A percentile compares a stretch with the other conserved stretches of the same genome.
phyloP scores from a whole-genome alignment of 164 flowering plant species.

The Kalanchoe fedtschenkoi region DNA sequence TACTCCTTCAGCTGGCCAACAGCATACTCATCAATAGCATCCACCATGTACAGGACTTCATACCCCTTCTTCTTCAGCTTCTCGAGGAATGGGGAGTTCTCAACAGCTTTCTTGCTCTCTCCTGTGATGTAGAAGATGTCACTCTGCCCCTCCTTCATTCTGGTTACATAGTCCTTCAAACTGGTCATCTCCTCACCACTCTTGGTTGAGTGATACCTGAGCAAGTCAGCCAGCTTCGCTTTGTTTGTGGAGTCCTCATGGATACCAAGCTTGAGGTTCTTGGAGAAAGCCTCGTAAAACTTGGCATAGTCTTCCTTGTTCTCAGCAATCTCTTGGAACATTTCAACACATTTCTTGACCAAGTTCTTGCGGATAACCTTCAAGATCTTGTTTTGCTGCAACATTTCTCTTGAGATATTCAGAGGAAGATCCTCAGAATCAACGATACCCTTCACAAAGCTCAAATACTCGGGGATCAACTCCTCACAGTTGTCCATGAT shows the following conservation, averaged over 20 bases:
- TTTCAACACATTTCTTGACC: slow-evolving; percentile 65
- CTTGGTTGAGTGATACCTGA: slow-evolving; percentile 50
- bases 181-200: slow-evolving; percentile 71
- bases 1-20: slow-evolving; percentile 55
- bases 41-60: slow-evolving; percentile 64
- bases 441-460: slow-evolving; percentile 49
- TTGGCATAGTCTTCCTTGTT: slow-evolving; percentile 52
- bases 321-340: slow-evolving; percentile 52
- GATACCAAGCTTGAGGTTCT: slow-evolving; percentile 57
- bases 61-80: slow-evolving; percentile 52
- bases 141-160: slow-evolving; percentile 67
- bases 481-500: slow-evolving; percentile 63
- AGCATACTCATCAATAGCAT: slow-evolving; percentile 66
- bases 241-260: slow-evolving; percentile 56
- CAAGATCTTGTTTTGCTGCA: slow-evolving; percentile 59
- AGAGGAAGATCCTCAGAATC: slow-evolving; percentile 58
- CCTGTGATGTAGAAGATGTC: slow-evolving; percentile 63
- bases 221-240: slow-evolving; percentile 45
- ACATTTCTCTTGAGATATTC: slow-evolving; percentile 60
- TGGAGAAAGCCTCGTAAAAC: slow-evolving; percentile 54
- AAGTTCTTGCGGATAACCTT: slow-evolving; percentile 59
- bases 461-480: slow-evolving; percentile 46
- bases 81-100: slow-evolving; percentile 66
- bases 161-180: slow-evolving; percentile 60
- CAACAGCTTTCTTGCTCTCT: slow-evolving; percentile 63